Conservation (phyloP, 2,329 filamentous ascomycete species). For the Verticillium dahliae region DNA sequence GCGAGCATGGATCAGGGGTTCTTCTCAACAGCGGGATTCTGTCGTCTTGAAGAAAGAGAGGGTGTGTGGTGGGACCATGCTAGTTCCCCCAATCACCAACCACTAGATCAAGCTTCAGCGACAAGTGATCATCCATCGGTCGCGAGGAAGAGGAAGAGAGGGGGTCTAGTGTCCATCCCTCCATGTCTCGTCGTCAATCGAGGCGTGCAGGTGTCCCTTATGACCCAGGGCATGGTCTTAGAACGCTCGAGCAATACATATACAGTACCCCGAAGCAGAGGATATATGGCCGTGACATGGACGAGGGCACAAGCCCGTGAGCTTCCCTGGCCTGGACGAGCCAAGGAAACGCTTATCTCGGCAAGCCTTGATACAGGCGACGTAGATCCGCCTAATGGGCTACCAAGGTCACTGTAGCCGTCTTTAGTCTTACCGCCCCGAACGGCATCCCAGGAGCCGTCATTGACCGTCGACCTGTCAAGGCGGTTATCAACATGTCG, state of each 20-base stretch:
- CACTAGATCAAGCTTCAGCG: neutral
- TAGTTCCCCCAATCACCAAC: neutral
- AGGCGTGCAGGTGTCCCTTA: neutral
- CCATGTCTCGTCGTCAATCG: neutral
- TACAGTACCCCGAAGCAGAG: neutral
- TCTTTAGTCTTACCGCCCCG: neutral
- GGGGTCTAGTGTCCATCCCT: neutral
- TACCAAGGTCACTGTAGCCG: neutral
- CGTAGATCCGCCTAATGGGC: neutral
- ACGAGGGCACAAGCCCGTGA: no score
- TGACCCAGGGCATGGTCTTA: neutral
- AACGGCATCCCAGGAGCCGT: neutral
- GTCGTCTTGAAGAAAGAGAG: conserved; percentile 4
- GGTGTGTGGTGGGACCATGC: neutral
- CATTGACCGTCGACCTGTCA: neutral
- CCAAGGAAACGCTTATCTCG: neutral
- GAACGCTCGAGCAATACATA: neutral
- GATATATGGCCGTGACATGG: neutral
- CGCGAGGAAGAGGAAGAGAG: neutral
- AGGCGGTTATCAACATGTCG: neutral
- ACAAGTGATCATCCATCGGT: neutral
- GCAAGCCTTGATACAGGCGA: neutral
- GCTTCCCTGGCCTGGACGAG: neutral
- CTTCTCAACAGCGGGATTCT: neutral
- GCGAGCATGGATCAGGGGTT: neutral